Percentiles rank a stretch among this genome's conserved stretches.
Conservation (phyloP, 352 stramenopile species). For the Phytophthora megakarya region DNA sequence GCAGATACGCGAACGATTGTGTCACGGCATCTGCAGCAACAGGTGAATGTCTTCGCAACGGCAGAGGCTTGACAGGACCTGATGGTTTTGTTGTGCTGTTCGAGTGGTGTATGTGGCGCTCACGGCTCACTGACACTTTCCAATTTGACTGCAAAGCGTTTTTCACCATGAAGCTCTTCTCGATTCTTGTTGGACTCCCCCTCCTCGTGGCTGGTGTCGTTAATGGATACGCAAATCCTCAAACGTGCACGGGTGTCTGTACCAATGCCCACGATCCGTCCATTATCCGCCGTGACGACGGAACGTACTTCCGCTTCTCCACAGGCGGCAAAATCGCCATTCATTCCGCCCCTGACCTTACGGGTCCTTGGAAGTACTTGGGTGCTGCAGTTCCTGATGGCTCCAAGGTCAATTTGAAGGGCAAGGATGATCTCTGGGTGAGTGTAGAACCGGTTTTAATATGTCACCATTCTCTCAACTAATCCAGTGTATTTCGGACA, state of each 20-base stretch:
- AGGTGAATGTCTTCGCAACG: too few species aligned
- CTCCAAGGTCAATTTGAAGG: conserved; percentile 48
- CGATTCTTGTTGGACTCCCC: conserved; percentile 15
- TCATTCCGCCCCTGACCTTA: conserved; percentile 48
- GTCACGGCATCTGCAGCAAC: too few species aligned
- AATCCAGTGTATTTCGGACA: conserved; percentile 1
- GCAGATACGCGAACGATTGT: too few species aligned
- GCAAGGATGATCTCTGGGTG: conserved; percentile 55
- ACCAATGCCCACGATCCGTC: conserved; percentile 56
- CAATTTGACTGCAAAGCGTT: too few species aligned
- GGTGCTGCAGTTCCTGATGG: conserved; percentile 43
- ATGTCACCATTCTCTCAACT: too few species aligned
- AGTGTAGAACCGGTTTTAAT: neutral
- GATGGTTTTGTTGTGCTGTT: too few species aligned
- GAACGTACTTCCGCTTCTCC: conserved; percentile 64
- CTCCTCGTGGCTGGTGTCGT: conserved; percentile 18
- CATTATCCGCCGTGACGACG: conserved; percentile 53
- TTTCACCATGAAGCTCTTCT: conserved; percentile 17
- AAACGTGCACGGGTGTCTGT: conserved; percentile 32
- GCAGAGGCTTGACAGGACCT: too few species aligned
- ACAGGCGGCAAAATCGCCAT: conserved; percentile 56
- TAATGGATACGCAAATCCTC: conserved; percentile 28
- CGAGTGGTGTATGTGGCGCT: too few species aligned
- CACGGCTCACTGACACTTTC: too few species aligned
- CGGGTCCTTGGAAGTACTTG: conserved; percentile 50